These are phyloP conservation scores for Pythium dissotocum DNA, from an alignment of 352 stramenopile genomes.

Conservation along the genomic window DNA sequence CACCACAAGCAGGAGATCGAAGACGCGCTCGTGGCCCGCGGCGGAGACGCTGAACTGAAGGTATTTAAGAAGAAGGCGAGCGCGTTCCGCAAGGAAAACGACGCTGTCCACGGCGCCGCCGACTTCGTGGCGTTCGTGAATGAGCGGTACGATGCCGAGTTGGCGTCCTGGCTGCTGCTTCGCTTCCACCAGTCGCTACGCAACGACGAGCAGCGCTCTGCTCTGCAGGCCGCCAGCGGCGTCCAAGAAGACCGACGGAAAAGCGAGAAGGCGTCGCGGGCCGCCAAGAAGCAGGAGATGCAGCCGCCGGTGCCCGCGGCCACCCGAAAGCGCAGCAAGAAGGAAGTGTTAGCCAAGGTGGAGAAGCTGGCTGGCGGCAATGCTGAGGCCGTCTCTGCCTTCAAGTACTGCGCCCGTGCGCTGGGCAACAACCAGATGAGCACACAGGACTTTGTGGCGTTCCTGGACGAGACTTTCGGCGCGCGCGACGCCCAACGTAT, in stretches of 20 bases:
- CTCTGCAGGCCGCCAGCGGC: conserved; percentile 38
- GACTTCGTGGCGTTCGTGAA: conserved; percentile 56
- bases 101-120: conserved; percentile 43
- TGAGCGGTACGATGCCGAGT: conserved; percentile 54
- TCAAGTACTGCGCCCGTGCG: conserved; percentile 69
- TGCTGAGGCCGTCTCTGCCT: conserved; percentile 46
- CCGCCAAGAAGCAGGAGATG: not conserved
- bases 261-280: conserved; percentile 4
- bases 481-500: conserved; percentile 56
- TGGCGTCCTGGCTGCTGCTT: conserved; percentile 55
- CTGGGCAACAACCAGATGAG: conserved; percentile 76
- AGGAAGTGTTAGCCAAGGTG: conserved; percentile 68
- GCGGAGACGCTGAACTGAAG: conserved; percentile 56
- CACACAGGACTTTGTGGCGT: conserved; percentile 56
- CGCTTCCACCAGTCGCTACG: conserved; percentile 57
- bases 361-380: conserved; percentile 54
- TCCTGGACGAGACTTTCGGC: conserved; percentile 60
- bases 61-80: conserved; percentile 70
- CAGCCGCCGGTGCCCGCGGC: not conserved
- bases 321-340: conserved; percentile 59
- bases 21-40: conserved; percentile 50
- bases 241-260: conserved; percentile 18
- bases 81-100: conserved; percentile 71
- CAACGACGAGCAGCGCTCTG: conserved; percentile 52
- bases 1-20: conserved; percentile 69